Percentiles rank a stretch among this genome's conserved stretches.
These are phyloP conservation scores for Botrytis paeoniae DNA, from an alignment of 2,329 filamentous ascomycete species.

Conservation along the genomic window DNA sequence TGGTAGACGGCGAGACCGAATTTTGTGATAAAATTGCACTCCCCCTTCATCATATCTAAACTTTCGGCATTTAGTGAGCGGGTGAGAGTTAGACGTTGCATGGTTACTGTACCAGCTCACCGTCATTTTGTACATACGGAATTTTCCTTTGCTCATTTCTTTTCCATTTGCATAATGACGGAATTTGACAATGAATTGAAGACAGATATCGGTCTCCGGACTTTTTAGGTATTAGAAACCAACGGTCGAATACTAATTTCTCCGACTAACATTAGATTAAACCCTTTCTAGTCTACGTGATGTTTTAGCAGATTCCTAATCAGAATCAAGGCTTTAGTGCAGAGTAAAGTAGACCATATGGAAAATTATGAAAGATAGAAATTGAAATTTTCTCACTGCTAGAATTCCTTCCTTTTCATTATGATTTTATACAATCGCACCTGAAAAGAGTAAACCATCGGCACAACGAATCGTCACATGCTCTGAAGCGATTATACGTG, in stretches of 20 bases:
- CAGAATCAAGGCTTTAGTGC: neutral
- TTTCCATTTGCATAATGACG: neutral
- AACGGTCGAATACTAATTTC: neutral
- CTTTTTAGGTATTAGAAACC: neutral
- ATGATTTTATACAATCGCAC: no score
- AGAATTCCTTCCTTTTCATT: neutral
- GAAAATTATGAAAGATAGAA: neutral
- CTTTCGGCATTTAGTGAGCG: neutral
- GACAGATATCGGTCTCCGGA: neutral
- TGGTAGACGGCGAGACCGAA: conserved; percentile 12
- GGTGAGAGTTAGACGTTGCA: neutral
- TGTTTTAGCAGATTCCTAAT: neutral
- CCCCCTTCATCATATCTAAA: conserved; percentile 2
- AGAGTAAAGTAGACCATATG: neutral
- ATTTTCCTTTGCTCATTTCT: neutral
- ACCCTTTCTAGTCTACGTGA: neutral
- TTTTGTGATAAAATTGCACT: neutral
- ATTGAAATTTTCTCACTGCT: neutral
- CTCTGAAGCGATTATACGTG: neutral
- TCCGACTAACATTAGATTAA: neutral
- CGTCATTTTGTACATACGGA: neutral
- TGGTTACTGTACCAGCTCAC: conserved; percentile 8
- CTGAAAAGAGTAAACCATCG: neutral
- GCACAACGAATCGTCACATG: neutral
- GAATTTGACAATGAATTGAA: neutral